Evolutionary conservation across 202 grass and related monocot species (phyloP).

Genomic region (Brachypodium distachyon): DNA sequence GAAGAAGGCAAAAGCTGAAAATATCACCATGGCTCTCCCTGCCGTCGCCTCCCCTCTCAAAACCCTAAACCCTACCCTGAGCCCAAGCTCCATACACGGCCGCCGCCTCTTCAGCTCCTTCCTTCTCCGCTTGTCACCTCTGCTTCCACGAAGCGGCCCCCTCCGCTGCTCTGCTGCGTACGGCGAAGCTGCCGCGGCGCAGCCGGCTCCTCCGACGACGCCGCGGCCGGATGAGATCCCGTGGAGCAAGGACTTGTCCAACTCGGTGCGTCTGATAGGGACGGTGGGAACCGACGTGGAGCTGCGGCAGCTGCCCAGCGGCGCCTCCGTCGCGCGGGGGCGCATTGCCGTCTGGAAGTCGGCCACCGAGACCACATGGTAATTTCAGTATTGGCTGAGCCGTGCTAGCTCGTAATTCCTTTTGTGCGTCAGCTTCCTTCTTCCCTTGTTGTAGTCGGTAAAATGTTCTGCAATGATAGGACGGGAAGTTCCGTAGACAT

Average conservation of each 20-base stretch:
- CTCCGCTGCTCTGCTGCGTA: constrained; percentile 32
- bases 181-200: constrained; percentile 18
- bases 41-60: constrained; percentile 14
- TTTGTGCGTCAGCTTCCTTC: neutral
- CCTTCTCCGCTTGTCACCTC: neutral
- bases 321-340: constrained; percentile 59
- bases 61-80: constrained; percentile 53
- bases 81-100: neutral
- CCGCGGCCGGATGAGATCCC: constrained; percentile 56
- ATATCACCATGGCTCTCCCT: constrained; percentile 28
- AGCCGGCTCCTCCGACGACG: constrained; percentile 16
- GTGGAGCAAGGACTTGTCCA: constrained; percentile 77
- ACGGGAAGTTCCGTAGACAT: neutral
- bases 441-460: neutral
- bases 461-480: neutral
- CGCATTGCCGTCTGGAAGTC: constrained; percentile 79
- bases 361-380: constrained; percentile 72
- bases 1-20: neutral
- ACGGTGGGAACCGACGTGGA: constrained; percentile 59
- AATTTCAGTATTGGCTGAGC: neutral
- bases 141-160: neutral
- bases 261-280: constrained; percentile 73
- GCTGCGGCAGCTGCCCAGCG: constrained; percentile 64
- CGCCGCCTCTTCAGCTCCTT: neutral
- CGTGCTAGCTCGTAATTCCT: neutral